A percentile compares a stretch with the other conserved stretches of the same genome.
These are phyloP conservation scores for Saccharomyces hybrid DNA, from an alignment of 1,139 yeast genomes.

Conservation along the genomic window DNA sequence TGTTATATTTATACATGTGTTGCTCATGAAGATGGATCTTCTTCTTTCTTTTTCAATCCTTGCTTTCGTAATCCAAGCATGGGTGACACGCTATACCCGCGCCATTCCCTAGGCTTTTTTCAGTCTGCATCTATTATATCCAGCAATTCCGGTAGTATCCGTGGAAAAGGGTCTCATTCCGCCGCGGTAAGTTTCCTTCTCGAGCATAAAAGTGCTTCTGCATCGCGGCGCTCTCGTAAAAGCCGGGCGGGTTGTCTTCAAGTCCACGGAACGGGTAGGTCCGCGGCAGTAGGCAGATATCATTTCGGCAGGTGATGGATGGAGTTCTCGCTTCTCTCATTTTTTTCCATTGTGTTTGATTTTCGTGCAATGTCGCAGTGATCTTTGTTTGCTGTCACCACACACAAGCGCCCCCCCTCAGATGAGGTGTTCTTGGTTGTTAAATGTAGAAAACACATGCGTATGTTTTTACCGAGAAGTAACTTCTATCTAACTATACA, in stretches of 20 bases:
- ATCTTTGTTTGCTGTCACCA: not conserved
- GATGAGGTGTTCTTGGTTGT: not conserved
- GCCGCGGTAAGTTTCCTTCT: not conserved
- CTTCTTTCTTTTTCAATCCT: not conserved
- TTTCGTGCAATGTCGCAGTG: not conserved
- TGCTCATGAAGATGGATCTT: not conserved
- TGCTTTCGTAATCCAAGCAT: not conserved
- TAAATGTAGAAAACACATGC: not conserved
- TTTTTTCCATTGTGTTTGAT: not conserved
- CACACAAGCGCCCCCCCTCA: not conserved
- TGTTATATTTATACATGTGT: not conserved
- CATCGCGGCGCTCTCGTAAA: constrained; percentile 1
- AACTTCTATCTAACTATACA: not conserved
- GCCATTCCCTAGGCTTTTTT: not conserved
- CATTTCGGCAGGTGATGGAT: not conserved
- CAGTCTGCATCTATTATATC: not conserved
- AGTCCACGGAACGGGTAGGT: not conserved
- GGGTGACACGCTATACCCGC: not conserved
- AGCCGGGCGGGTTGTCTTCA: not conserved
- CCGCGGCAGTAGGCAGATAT: not conserved
- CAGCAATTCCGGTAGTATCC: not conserved
- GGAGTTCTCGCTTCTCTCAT: not conserved
- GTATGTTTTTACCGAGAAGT: not conserved
- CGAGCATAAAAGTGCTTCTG: not conserved
- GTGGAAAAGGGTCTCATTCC: not conserved